A percentile compares a stretch with the other conserved stretches of the same genome.
phyloP scores from a whole-genome alignment of 352 stramenopile species.

The Phytophthora vignae region DNA sequence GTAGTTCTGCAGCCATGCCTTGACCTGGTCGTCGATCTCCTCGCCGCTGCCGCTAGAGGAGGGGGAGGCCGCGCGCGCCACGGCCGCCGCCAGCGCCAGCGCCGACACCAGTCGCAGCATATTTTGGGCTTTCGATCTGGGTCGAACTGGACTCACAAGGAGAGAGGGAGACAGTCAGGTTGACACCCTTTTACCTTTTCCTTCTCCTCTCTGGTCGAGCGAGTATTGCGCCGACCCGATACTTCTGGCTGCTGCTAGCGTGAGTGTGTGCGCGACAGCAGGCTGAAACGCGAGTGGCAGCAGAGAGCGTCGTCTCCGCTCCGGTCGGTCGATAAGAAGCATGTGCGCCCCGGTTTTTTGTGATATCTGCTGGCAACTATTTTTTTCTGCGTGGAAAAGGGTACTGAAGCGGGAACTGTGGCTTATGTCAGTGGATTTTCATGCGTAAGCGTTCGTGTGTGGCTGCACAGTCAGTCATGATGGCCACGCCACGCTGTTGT shows the following conservation, averaged over 20 bases:
- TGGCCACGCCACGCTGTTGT: too few relatives aligned
- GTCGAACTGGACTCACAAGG: neutral
- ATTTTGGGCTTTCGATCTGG: neutral
- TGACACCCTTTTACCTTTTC: neutral
- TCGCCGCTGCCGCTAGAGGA: constrained; percentile 17
- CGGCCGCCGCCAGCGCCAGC: constrained; percentile 12
- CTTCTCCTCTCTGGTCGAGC: neutral
- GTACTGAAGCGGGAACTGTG: neutral
- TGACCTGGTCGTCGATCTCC: constrained; percentile 51
- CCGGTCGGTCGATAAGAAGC: constrained; percentile 13
- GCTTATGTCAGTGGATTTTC: neutral
- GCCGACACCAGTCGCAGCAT: constrained; percentile 20
- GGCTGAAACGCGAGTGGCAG: constrained; percentile 22
- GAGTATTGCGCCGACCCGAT: neutral
- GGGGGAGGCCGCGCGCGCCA: neutral
- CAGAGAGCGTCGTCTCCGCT: constrained; percentile 6
- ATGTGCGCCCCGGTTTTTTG: constrained; percentile 1
- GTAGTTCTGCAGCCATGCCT: constrained; percentile 63
- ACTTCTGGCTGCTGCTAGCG: neutral
- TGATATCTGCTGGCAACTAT: constrained; percentile 18
- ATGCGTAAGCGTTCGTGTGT: too few relatives aligned
- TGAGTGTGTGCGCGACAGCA: neutral
- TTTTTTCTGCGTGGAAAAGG: constrained; percentile 9
- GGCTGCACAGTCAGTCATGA: too few relatives aligned
- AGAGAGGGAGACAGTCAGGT: neutral